These are phyloP conservation scores for Zygoascus meyerae DNA, from an alignment of 1,139 yeast species.

Conservation along the genomic window DNA sequence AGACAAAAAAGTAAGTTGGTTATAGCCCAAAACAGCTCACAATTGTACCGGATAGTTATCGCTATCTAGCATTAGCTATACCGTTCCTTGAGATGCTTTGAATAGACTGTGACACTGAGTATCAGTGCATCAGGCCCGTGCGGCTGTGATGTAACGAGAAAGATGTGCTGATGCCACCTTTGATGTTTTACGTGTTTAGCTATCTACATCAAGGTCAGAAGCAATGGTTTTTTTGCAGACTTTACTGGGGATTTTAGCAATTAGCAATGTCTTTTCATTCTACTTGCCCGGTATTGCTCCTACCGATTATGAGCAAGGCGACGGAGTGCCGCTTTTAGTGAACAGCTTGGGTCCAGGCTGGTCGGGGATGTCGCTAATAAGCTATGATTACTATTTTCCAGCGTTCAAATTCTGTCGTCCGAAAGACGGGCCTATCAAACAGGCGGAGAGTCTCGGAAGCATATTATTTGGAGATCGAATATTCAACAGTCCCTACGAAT, in stretches of 20 bases:
- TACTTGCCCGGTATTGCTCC: constrained; percentile 96
- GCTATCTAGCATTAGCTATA: no score
- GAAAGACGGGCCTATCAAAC: constrained; percentile 54
- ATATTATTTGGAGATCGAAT: constrained; percentile 93
- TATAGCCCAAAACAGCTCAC: no score
- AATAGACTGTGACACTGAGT: no score
- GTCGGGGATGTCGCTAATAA: constrained; percentile 24
- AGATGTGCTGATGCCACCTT: no score
- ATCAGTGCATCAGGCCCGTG: no score
- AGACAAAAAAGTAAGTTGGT: no score
- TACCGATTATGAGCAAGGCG: constrained; percentile 70
- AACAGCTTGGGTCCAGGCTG: constrained; percentile 81
- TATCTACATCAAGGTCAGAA: no score
- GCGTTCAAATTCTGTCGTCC: constrained; percentile 84
- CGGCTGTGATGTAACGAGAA: no score
- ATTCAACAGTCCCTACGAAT: constrained; percentile 81
- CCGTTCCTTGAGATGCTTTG: no score
- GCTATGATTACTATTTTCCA: constrained; percentile 71
- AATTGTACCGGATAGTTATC: no score
- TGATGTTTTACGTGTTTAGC: no score
- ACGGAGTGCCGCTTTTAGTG: constrained; percentile 69
- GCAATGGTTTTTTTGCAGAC: no score
- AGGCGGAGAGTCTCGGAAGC: constrained; percentile 87
- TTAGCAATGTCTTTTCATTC: constrained; percentile 46
- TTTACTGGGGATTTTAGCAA: not conserved